Base-by-base conservation (phyloP, 805 yeast species). In the Naumovozyma dairenensis region DNA sequence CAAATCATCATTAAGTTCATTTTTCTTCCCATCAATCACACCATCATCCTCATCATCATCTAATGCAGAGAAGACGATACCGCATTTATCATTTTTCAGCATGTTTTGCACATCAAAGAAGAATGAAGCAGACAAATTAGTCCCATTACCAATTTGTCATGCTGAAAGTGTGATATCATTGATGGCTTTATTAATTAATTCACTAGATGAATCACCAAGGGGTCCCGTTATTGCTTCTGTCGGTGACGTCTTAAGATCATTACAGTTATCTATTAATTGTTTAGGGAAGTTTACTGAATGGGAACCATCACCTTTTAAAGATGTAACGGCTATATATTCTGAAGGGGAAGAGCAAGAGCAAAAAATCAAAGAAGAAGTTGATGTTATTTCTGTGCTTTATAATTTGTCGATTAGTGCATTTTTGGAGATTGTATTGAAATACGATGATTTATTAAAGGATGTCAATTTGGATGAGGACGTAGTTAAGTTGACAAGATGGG, bases 401-500 rank as follows among this genome's bases (percentile, higher is more conserved):
- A 83, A 79, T 40, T 60, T 80, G 44, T 63, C 83, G 1, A 66
- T 80, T 56, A 68, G 66, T 37, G 76, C 77, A 33, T 80, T 79
- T 49, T 71, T 73, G 48, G 75, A 74, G 39, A 65, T 80, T 29
- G 78, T 81, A 20, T 60, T 80, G 24, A 69, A 70, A 44, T 80
- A 76, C 53, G 77, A 78, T 49, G 69, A 65, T 27, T 65, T 74
- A 29, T 57, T 81, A 39, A 77, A 77, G 49, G 86, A 79, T 46
- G 67, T 80, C 43, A 66, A 73, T 17, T 59, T 81, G 28, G 67
- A 72, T 33, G 72, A 79, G 3, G 73, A 74, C 30, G 81, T 80
- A 4, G 72, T 73, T 47, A 73, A 72, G 41, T 62, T 80, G 41
- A 84, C 84, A 13, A 77, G 77, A 48, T 74, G 83, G 77, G 80